These are phyloP conservation scores for Cystobasidium sp. DNA, from an alignment of 1,284 basidiomycete genomes.

Conservation along the genomic window DNA sequence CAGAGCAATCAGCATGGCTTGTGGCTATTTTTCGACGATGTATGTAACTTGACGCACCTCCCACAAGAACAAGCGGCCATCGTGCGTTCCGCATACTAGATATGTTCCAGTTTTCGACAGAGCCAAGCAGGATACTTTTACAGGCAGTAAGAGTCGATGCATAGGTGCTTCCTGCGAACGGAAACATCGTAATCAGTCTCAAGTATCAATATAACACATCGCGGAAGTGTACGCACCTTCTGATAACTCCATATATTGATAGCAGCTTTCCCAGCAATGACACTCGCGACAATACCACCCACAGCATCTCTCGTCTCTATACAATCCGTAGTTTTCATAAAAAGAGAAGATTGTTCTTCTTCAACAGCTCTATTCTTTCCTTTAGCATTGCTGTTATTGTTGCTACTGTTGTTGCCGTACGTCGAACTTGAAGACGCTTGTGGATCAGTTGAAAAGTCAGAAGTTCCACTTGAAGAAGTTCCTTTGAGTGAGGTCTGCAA, in stretches of 20 bases:
- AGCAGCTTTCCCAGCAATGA: conserved; percentile 41
- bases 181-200: not conserved
- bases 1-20: not conserved
- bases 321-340: conserved; percentile 28
- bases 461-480: conserved; percentile 14
- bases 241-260: conserved; percentile 40
- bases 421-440: conserved; percentile 9
- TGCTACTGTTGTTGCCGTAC: conserved; percentile 24
- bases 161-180: conserved; percentile 42
- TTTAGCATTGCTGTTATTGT: conserved; percentile 13
- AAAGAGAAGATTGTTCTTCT: conserved; percentile 18
- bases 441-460: conserved; percentile 29
- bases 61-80: conserved; percentile 92
- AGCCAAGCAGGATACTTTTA: conserved; percentile 79
- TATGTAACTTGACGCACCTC: conserved; percentile 65
- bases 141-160: conserved; percentile 61
- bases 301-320: conserved; percentile 21
- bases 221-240: conserved; percentile 21
- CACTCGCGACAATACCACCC: conserved; percentile 37
- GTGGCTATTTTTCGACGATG: not conserved
- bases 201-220: not conserved
- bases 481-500: conserved; percentile 42
- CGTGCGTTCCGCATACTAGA: conserved; percentile 82
- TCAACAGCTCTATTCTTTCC: conserved; percentile 31
- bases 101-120: conserved; percentile 73